Evolutionary conservation across 176 grass and related monocot species (phyloP), one percentile per base, ranked within the genome.

Genomic region (Oryza punctata): DNA sequence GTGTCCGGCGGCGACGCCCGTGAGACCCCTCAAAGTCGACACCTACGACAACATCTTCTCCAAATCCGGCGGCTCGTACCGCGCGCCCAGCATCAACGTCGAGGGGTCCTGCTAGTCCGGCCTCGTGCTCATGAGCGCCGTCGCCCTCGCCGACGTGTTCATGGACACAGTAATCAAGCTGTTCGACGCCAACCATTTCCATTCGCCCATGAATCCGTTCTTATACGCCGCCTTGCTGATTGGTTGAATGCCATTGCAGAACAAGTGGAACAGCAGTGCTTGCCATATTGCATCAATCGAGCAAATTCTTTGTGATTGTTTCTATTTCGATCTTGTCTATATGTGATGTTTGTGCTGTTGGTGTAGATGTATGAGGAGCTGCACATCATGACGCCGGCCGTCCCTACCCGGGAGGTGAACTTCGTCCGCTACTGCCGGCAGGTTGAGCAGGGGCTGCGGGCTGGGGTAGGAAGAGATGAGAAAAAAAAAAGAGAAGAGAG

Each of bases 341-440:
- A 12, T 13, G 33, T 37, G 35, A 37, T 37, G 32, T 37, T 7
- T 37, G 6, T 37, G 6, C 7, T 33, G 23, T 63, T n/a, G 4
- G 12, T 70, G 63, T 81, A 98, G 96, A 95, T 98, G 96, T 94
- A 94, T 73, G 93, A 90, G 86, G 93, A 98, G 80, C 68, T 98
- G 46, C 93, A 98, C 37, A 52, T 95, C 63, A 84, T 93, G 82
- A 89, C 96, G 21, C 96, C 96, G 2, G 74, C 87, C 1, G 89
- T 98, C 7, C 89, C 93, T n/a, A 89, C 91, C 0, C 89, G 96
- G 4, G 96, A 95, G 79, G 85, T 95, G 69, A 91, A 77, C 82
- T 98, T 98, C 87, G 87, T 98, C 50, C 96, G 96, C 73, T 98
- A 98, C 85, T 98, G 93, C 85, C 91, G 81, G 87, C 93, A 95